Base-by-base conservation (phyloP, 1,284 basidiomycete species). In the Wallemia ichthyophaga region DNA sequence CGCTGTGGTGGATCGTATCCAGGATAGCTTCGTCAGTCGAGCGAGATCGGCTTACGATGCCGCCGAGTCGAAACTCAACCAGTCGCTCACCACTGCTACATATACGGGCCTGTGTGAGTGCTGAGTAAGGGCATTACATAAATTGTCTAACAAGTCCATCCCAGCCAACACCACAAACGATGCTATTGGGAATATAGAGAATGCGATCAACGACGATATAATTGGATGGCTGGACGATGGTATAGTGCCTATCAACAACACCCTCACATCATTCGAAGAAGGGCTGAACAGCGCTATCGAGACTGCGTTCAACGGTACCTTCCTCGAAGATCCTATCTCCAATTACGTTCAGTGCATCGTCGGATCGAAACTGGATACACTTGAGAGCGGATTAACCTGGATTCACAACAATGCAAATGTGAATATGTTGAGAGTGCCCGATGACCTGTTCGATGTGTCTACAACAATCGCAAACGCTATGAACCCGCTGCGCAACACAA, bases 141-240 rank as follows among this genome's bases (percentile, higher is more conserved):
- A 7, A 17, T 17, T 31, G 28, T 31, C 28, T 31, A 31, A 31
- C 28, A 7, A 31, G 7, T 48, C 37, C 37, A 48, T 15, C 37
- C 9, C n/a, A 48, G 86, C 89, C 1, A 73, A 71, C 23, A 74
- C 74, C 27, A 75, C 88, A 65, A 98, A 96, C 66, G 64, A 65
- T 2, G 80, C 79, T 25, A 78, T 94, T 27, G 73, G 76, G 53
- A 65, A 65, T 25, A 75, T 85, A 58, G 82, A 95, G 69, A 72
- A 73, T 32, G 76, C 78, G 13, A 78, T 96, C 69, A 87, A 96
- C 69, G 71, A 83, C 32, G 82, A 85, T 19, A 70, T 95, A 55
- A 92, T 96, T 62, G 83, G 85, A 19, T 96, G 89, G 91, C 80
- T 96, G 58, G 87, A 94, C 66, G 77, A 74, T n/a, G 94, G 87